A percentile compares a stretch with the other conserved stretches of the same genome.
These are phyloP conservation scores for Pseudisothecium myosuroides DNA, from an alignment of 225 moss, liverwort and hornwort genomes.

Conservation along the genomic window DNA sequence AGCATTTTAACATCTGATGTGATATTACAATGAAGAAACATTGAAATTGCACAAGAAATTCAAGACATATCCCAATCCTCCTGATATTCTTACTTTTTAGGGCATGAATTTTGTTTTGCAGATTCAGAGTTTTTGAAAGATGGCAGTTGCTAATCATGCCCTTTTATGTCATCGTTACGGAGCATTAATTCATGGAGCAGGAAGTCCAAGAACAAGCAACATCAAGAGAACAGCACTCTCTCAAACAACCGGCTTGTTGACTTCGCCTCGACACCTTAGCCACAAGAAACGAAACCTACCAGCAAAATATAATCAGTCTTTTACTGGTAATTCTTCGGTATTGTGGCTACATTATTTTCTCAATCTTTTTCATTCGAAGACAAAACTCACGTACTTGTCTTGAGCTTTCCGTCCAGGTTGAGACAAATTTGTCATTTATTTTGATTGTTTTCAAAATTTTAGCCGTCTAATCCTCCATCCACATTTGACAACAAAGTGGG, in stretches of 20 bases:
- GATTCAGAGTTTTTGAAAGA: neutral
- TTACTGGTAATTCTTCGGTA: neutral
- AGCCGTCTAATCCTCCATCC: neutral
- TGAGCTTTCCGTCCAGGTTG: neutral
- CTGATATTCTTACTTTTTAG: neutral
- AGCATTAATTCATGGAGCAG: neutral
- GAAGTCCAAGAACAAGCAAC: neutral
- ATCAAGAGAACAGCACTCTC: neutral
- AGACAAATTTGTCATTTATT: neutral
- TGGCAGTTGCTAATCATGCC: conserved; percentile 5
- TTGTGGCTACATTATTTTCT: neutral
- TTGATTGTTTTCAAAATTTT: neutral
- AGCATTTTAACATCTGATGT: neutral
- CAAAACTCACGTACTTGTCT: neutral
- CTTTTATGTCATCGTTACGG: conserved; percentile 2
- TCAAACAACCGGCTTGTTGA: neutral
- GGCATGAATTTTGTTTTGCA: neutral
- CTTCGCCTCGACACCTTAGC: neutral
- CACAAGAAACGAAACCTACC: neutral
- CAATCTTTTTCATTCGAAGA: neutral
- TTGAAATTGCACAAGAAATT: neutral
- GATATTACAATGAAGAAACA: neutral
- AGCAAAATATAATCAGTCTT: neutral
- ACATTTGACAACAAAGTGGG: neutral
- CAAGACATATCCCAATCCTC: neutral